Evolutionary conservation across 331 rosid species (phyloP), one percentile per base, ranked within the genome.

Genomic region (Arachis monticola): DNA sequence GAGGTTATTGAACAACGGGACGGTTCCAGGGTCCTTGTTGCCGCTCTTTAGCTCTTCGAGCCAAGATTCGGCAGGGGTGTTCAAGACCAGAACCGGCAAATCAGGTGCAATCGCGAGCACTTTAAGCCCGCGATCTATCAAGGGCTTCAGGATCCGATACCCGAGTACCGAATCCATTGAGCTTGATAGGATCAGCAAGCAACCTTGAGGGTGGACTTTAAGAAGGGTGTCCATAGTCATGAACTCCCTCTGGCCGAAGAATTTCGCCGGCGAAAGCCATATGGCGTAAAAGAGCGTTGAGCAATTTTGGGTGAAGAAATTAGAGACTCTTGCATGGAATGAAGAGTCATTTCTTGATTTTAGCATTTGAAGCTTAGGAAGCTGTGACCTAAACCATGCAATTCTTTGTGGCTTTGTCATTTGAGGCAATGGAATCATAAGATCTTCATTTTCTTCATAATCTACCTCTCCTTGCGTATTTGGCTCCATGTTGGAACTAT

Each of bases 121-220:
- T 13, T 53, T 53, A 8, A 13, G 30, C 8, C 59, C 59, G 59
- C 59, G 59, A 48, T 48, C 53, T 2, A 48, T 3, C 53, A 48
- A 73, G 3, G 93, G 91, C 11, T 86, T 83, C 70, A 90, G 68
- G 67, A 83, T 74, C 17, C 69, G 60, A 70, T 83, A 67, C 1
- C 96, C 96, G 1, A 9, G 47, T 12, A 0, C 47, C 32, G 87
- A 83, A 64, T 88, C 91, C 88, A 86, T 72, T 7, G 87, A 81
- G 80, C 85, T 85, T 27, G 96, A 90, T 13, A 90, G 67, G 53
- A 90, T 88, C 60, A 85, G 71, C 81, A 86, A 77, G 62, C 91
- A 90, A 50, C 63, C 71, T 7, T 74, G 45, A 5, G 78, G 78
- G 5, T 63, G 47, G 27, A 82, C 76, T 40, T 79, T 85, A 76